Evolutionary conservation across 1,284 basidiomycete species (phyloP).

Genomic region (Cutaneotrichosporon cutaneum): DNA sequence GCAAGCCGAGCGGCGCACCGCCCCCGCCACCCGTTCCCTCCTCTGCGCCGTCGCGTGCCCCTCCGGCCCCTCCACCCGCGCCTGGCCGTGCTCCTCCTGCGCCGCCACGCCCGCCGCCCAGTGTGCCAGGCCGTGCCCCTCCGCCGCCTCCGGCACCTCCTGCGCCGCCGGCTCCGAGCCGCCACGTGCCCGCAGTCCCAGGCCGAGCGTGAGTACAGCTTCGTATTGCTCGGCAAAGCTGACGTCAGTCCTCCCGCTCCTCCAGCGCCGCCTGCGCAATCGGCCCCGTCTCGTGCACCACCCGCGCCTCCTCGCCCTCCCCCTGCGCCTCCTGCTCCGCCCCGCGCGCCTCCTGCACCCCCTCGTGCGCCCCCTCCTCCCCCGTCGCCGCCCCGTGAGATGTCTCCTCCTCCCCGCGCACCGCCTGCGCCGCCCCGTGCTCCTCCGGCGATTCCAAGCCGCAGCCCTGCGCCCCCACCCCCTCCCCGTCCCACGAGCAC

Average conservation of each 20-base stretch:
- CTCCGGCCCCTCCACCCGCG: conserved; percentile 19
- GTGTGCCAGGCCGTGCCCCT: conserved; percentile 25
- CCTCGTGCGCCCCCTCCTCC: conserved; percentile 48
- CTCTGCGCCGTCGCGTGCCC: conserved; percentile 10
- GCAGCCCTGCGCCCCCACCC: neutral
- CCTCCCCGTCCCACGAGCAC: conserved; percentile 35
- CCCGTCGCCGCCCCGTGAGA: conserved; percentile 13
- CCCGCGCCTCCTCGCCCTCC: conserved; percentile 20
- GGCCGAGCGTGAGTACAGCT: conserved; percentile 58
- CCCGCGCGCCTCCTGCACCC: conserved; percentile 60
- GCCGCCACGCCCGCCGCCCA: conserved; percentile 17
- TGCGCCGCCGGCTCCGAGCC: conserved; percentile 45
- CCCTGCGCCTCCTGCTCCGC: conserved; percentile 19
- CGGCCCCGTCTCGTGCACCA: conserved; percentile 23
- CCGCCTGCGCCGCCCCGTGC: neutral
- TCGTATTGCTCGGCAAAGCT: neutral
- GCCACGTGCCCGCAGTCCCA: conserved; percentile 48
- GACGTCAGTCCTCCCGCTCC: conserved; percentile 66
- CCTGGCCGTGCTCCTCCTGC: conserved; percentile 24
- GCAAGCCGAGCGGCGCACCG: conserved; percentile 61
- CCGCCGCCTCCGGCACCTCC: conserved; percentile 13
- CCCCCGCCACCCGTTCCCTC: conserved; percentile 26
- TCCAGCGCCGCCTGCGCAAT: conserved; percentile 39
- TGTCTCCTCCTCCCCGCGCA: conserved; percentile 55
- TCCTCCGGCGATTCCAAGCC: neutral